A percentile compares a stretch with the other conserved stretches of the same genome.
These are phyloP conservation scores for Penicillium taxi DNA, from an alignment of 495 filamentous ascomycete genomes.

Conservation along the genomic window DNA sequence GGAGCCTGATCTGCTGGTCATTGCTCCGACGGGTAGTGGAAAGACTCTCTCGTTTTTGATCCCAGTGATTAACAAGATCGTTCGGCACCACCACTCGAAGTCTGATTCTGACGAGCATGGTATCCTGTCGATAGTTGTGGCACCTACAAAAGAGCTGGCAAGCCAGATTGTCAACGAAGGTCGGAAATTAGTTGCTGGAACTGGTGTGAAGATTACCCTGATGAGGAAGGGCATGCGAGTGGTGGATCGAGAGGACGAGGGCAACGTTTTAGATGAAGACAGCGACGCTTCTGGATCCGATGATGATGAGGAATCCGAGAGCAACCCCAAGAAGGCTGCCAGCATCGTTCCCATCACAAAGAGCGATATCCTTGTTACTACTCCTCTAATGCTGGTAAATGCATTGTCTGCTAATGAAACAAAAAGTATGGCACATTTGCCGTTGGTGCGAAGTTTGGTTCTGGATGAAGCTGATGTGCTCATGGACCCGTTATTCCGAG, in stretches of 20 bases:
- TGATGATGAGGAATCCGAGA: constrained; percentile 33
- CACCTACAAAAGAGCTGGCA: constrained; percentile 87
- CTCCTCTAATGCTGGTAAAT: constrained; percentile 70
- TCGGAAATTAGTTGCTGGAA: constrained; percentile 67
- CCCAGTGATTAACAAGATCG: constrained; percentile 67
- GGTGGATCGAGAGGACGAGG: constrained; percentile 32
- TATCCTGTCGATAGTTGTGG: constrained; percentile 62
- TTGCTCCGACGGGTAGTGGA: constrained; percentile 95
- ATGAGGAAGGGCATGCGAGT: constrained; percentile 81
- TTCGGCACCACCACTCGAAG: constrained; percentile 45
- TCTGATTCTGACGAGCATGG: constrained; percentile 38
- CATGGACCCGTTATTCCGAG: constrained; percentile 79
- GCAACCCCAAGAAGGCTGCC: constrained; percentile 25
- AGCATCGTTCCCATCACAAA: constrained; percentile 44
- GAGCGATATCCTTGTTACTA: constrained; percentile 85
- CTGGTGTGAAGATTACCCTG: constrained; percentile 68
- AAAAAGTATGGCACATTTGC: constrained; percentile 41
- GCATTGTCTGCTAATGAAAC: constrained; percentile 50
- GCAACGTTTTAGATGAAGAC: constrained; percentile 34
- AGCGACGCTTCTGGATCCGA: constrained; percentile 32
- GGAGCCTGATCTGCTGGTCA: constrained; percentile 67
- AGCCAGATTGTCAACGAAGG: constrained; percentile 90
- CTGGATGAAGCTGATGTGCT: constrained; percentile 95
- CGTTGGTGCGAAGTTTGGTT: constrained; percentile 61
- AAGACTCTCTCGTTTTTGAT: constrained; percentile 93